Percentiles rank a stretch among this genome's conserved stretches.
Evolutionary conservation across 2,329 filamentous ascomycete genomes (phyloP).

Genomic region (Zymoseptoria crescenta): DNA sequence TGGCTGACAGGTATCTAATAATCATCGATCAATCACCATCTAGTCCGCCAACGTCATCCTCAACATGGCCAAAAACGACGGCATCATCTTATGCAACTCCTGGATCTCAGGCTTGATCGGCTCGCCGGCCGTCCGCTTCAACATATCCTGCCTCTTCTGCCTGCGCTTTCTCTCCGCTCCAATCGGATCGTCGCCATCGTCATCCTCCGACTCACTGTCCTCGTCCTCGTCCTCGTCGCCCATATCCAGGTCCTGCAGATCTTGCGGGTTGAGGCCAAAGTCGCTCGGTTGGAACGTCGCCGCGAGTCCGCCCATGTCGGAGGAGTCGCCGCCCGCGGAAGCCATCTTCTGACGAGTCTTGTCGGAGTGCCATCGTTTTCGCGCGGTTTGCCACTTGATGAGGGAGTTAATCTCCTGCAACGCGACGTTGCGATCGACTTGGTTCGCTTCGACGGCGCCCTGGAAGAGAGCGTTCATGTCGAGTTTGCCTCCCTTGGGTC

Average conservation of each 20-base stretch:
- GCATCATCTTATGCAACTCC: slow-evolving; percentile 29
- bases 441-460: slow-evolving; percentile 60
- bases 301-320: slow-evolving; percentile 47
- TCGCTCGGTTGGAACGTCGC: slow-evolving; percentile 66
- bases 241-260: slow-evolving; percentile 67
- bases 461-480: slow-evolving; percentile 93
- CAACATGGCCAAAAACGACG: slow-evolving; percentile 30
- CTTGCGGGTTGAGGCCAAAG: slow-evolving; percentile 82
- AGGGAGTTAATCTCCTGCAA: slow-evolving; percentile 75
- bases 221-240: slow-evolving; percentile 57
- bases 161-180: slow-evolving; percentile 74
- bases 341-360: slow-evolving; percentile 99
- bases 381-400: slow-evolving; percentile 86
- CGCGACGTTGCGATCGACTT: slow-evolving; percentile 63
- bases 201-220: slow-evolving; percentile 61
- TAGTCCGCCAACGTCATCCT: slow-evolving; percentile 29
- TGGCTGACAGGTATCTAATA: neutral
- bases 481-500: slow-evolving; percentile 70
- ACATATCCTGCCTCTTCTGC: slow-evolving; percentile 67
- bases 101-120: slow-evolving; percentile 29
- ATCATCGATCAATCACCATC: neutral
- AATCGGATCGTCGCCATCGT: slow-evolving; percentile 74
- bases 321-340: slow-evolving; percentile 54
- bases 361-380: slow-evolving; percentile 97
- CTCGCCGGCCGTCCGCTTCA: slow-evolving; percentile 40